Conservation (phyloP, 2,329 filamentous ascomycete genomes). For the Tricladium varicosporioides region DNA sequence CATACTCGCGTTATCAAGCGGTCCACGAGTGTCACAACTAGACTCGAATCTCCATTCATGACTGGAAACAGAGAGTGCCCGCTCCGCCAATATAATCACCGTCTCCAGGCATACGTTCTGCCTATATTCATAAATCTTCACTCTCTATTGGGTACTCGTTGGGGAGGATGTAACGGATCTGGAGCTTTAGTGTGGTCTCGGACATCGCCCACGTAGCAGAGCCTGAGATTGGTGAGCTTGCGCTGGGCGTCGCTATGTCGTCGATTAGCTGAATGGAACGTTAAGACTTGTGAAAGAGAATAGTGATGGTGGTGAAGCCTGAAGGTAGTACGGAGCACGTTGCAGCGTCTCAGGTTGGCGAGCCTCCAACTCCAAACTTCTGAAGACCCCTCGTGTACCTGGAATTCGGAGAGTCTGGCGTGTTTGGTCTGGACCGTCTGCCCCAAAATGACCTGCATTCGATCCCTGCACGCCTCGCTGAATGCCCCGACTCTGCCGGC, state of each 20-base stretch:
- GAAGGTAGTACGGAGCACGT: not conserved
- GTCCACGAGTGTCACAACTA: conserved; percentile 61
- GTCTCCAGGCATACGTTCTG: conserved; percentile 26
- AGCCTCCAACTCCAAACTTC: not conserved
- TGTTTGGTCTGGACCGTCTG: not conserved
- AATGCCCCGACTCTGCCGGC: not conserved
- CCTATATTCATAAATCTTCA: conserved; percentile 9
- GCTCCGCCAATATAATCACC: conserved; percentile 24
- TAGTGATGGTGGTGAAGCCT: not conserved
- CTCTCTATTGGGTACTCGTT: conserved; percentile 8
- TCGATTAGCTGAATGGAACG: not conserved
- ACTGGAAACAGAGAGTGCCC: conserved; percentile 22
- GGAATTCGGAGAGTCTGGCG: not conserved
- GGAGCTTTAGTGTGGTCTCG: conserved; percentile 1
- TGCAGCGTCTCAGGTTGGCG: not conserved
- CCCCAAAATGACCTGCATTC: not conserved
- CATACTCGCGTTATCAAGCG: conserved; percentile 60
- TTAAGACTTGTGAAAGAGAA: not conserved
- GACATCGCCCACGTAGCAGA: conserved; percentile 1
- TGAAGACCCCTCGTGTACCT: not conserved
- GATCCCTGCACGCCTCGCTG: too few species aligned
- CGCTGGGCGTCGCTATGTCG: not conserved
- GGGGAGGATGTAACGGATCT: not conserved
- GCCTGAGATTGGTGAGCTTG: not conserved
- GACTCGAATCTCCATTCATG: conserved; percentile 59